phyloP scores from a whole-genome alignment of 2,329 filamentous ascomycete species.

The Apiospora pterosperma region DNA sequence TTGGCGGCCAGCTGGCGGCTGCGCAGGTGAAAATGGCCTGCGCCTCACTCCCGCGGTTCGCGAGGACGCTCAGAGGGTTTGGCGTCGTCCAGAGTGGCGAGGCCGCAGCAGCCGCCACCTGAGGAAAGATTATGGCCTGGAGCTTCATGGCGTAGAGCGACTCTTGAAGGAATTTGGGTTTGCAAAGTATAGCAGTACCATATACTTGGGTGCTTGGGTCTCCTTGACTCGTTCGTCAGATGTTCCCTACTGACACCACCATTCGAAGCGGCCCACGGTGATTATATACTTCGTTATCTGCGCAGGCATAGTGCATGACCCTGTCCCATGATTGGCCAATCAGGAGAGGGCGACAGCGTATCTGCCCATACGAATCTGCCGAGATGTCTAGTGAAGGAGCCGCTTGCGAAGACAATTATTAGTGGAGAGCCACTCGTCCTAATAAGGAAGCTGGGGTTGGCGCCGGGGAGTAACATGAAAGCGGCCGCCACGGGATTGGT shows the following conservation, averaged over 20 bases:
- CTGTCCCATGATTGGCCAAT: not conserved
- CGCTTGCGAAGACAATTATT: not conserved
- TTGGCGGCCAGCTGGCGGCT: constrained; percentile 26
- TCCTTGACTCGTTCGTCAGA: not conserved
- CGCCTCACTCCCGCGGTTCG: not conserved
- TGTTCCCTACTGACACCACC: not conserved
- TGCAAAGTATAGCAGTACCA: not conserved
- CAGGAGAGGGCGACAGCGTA: not conserved
- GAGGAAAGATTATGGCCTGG: not conserved
- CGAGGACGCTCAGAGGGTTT: not conserved
- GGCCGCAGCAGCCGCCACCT: not conserved
- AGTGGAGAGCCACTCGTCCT: not conserved
- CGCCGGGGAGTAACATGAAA: not conserved
- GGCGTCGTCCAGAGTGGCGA: not conserved
- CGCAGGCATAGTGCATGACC: not conserved
- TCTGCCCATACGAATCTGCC: not conserved
- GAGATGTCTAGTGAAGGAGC: not conserved
- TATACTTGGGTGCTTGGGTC: not conserved
- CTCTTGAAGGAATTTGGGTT: not conserved
- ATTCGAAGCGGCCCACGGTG: not conserved
- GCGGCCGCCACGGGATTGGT: not conserved
- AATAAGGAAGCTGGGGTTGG: not conserved
- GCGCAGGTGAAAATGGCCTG: constrained; percentile 17
- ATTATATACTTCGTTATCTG: not conserved
- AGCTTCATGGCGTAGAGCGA: not conserved